These are phyloP conservation scores for Xylaria sp. DNA, from an alignment of 495 filamentous ascomycete species.

Conservation along the genomic window DNA sequence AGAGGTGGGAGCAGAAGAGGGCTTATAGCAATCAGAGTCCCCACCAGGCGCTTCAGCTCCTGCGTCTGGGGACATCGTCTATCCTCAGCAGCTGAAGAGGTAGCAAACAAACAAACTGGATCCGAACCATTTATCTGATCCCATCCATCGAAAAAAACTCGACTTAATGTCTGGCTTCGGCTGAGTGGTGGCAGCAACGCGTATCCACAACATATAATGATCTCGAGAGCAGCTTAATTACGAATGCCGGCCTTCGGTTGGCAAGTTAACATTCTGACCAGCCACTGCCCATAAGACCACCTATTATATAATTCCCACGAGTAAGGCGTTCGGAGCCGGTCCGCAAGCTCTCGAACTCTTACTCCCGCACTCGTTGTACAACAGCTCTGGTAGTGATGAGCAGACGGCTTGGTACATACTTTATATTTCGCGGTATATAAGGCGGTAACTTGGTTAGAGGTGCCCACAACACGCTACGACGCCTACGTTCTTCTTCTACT, in stretches of 20 bases:
- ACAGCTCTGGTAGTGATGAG: constrained; percentile 23
- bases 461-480: constrained; percentile 41
- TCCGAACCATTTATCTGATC: constrained; percentile 1
- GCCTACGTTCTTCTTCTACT: constrained; percentile 28
- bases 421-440: constrained; percentile 25
- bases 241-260: background rate
- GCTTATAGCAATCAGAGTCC: constrained; percentile 64
- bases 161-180: constrained; percentile 11
- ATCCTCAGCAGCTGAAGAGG: constrained; percentile 51
- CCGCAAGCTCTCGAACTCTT: constrained; percentile 7
- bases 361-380: constrained; percentile 21
- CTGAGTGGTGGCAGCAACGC: background rate
- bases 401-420: constrained; percentile 21
- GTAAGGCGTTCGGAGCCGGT: constrained; percentile 22
- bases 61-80: constrained; percentile 57
- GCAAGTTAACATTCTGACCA: constrained; percentile 4
- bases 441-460: constrained; percentile 43
- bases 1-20: constrained; percentile 41
- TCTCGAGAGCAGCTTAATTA: constrained; percentile 15
- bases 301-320: constrained; percentile 21
- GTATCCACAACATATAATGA: background rate
- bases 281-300: background rate
- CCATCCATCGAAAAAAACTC: background rate
- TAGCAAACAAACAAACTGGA: constrained; percentile 30
- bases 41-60: constrained; percentile 59